phyloP scores from a whole-genome alignment of 768 basidiomycete species.

The Dioszegia hungarica region DNA sequence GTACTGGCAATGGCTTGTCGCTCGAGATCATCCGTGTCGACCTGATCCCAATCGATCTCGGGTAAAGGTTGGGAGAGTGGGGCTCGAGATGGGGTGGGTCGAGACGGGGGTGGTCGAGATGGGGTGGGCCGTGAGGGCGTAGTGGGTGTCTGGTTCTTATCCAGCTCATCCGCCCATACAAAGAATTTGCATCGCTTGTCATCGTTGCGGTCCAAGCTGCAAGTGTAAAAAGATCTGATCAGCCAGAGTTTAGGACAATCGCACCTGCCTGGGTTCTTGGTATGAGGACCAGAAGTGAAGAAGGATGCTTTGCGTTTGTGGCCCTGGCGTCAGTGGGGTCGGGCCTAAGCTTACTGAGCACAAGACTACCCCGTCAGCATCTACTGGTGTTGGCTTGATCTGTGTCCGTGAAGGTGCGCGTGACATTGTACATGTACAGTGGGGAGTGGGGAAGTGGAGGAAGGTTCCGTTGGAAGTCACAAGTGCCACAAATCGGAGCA shows the following conservation, averaged over 20 bases:
- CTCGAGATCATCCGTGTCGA: constrained; percentile 36
- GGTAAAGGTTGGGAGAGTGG: too few species aligned
- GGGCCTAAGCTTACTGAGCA: not conserved
- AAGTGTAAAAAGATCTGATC: constrained; percentile 20
- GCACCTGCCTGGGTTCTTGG: constrained; percentile 41
- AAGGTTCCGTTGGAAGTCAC: not conserved
- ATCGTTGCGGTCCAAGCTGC: constrained; percentile 29
- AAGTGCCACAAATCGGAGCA: not conserved
- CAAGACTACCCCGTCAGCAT: constrained; percentile 8
- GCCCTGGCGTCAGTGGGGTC: constrained; percentile 9
- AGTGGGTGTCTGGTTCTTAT: not conserved
- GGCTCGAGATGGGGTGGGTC: not conserved
- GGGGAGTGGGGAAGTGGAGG: not conserved
- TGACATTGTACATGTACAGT: not conserved
- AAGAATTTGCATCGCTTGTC: constrained; percentile 38
- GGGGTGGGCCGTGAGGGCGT: not conserved
- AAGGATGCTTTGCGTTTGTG: constrained; percentile 22
- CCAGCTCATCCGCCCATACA: constrained; percentile 38
- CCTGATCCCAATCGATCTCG: constrained; percentile 37
- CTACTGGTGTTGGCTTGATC: constrained; percentile 16
- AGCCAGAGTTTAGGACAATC: not conserved
- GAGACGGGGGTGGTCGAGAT: constrained; percentile 1
- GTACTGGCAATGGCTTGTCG: constrained; percentile 32
- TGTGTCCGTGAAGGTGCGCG: constrained; percentile 12
- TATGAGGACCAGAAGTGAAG: constrained; percentile 25